phyloP scores from a whole-genome alignment of 305 asterid species.

The Fraxinus platypoda region DNA sequence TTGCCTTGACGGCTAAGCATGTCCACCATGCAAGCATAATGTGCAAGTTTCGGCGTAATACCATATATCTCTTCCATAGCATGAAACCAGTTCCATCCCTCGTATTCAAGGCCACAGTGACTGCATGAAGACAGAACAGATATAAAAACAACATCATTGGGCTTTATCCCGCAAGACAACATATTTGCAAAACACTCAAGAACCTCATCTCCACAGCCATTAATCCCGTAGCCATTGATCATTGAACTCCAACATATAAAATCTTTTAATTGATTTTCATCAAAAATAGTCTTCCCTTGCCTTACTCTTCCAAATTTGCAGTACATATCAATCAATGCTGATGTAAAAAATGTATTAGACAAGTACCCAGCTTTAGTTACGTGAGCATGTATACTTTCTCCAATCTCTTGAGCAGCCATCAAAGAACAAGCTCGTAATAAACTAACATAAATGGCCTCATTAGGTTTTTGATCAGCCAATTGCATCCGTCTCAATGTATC shows the following conservation, averaged over 20 bases:
- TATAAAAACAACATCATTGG: conserved; percentile 66
- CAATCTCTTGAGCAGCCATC: conserved; percentile 39
- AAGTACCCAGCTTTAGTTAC: conserved; percentile 53
- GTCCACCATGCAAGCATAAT: conserved; percentile 88
- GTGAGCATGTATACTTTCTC: conserved; percentile 59
- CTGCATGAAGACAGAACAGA: conserved; percentile 78
- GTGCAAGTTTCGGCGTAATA: conserved; percentile 60
- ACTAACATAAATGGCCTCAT: conserved; percentile 59
- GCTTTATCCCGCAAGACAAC: conserved; percentile 54
- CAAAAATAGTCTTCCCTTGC: conserved; percentile 52
- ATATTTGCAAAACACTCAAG: conserved; percentile 63
- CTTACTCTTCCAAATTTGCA: conserved; percentile 64
- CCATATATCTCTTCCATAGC: conserved; percentile 56
- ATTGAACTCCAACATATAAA: conserved; percentile 89
- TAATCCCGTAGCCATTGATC: conserved; percentile 76
- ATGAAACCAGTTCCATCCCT: conserved; percentile 78
- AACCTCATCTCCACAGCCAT: conserved; percentile 70
- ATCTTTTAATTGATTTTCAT: conserved; percentile 45
- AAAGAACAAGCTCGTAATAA: conserved; percentile 58
- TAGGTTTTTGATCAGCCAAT: conserved; percentile 58
- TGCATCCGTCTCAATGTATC: conserved; percentile 55
- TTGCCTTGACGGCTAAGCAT: conserved; percentile 83
- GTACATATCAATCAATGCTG: conserved; percentile 66
- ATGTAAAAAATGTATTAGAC: conserved; percentile 48
- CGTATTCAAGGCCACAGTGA: conserved; percentile 80